A percentile compares a stretch with the other conserved stretches of the same genome.
Conservation (phyloP, 2,329 filamentous ascomycete species). For the Ascochyta koolunga region DNA sequence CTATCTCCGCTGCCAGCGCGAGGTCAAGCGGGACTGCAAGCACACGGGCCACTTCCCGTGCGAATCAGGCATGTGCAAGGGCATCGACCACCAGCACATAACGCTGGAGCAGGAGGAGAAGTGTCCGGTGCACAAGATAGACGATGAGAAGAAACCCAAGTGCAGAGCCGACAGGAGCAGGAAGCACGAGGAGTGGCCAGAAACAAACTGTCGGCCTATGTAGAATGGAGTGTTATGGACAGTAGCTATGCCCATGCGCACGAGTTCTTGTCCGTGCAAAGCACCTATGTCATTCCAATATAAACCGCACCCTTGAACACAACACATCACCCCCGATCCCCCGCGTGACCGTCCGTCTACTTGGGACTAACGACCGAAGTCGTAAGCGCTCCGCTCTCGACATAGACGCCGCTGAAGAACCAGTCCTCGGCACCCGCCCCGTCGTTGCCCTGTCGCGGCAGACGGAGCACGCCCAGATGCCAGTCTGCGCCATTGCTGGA, state of each 20-base stretch:
- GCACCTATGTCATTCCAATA: not conserved
- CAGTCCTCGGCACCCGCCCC: constrained; percentile 66
- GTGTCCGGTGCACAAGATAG: not conserved
- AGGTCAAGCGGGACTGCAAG: not conserved
- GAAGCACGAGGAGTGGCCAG: not conserved
- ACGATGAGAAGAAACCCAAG: not conserved
- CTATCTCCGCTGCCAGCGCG: not conserved
- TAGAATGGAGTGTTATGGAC: not conserved
- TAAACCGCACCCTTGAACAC: not conserved
- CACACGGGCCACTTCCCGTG: not conserved
- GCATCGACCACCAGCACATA: not conserved
- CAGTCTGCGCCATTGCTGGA: constrained; percentile 73
- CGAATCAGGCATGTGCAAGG: constrained; percentile 1
- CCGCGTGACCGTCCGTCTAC: not conserved
- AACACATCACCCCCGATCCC: not conserved
- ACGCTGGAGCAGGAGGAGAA: not conserved
- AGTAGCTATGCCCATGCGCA: no score
- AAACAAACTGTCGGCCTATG: not conserved
- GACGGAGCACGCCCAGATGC: constrained; percentile 73
- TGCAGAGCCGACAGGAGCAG: not conserved
- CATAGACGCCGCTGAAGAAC: constrained; percentile 74
- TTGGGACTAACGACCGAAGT: constrained; percentile 41
- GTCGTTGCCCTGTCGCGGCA: constrained; percentile 63
- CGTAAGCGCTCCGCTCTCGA: constrained; percentile 63
- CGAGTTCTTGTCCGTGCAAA: no score